These are phyloP conservation scores for Alternaria arbusti DNA, from an alignment of 2,329 filamentous ascomycete genomes.

Conservation along the genomic window DNA sequence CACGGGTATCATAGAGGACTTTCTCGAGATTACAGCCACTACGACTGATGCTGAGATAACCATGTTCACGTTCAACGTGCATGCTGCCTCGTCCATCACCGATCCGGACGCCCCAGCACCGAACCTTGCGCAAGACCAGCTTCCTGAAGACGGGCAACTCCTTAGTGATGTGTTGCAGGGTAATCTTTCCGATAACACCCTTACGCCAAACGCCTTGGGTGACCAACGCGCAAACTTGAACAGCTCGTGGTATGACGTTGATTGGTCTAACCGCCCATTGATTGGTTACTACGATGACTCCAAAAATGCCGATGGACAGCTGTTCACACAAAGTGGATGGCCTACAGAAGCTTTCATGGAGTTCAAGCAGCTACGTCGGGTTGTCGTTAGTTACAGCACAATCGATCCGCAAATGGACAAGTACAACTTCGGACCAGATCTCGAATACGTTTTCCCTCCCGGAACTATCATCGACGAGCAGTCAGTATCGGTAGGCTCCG, in stretches of 20 bases:
- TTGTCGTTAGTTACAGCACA: conserved; percentile 63
- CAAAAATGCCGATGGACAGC: conserved; percentile 42
- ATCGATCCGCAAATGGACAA: conserved; percentile 63
- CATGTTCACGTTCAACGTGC: conserved; percentile 65
- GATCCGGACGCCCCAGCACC: conserved; percentile 52
- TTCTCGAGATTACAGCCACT: conserved; percentile 60
- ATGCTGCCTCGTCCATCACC: conserved; percentile 55
- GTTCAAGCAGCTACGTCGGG: conserved; percentile 59
- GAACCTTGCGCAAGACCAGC: conserved; percentile 46
- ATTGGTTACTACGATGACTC: conserved; percentile 60
- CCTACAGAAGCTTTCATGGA: conserved; percentile 66
- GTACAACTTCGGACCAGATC: conserved; percentile 63
- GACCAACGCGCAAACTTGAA: conserved; percentile 64
- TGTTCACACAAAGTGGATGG: conserved; percentile 66
- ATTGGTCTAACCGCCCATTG: conserved; percentile 53
- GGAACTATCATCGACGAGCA: conserved; percentile 37
- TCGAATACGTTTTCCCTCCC: conserved; percentile 61
- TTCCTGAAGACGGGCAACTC: conserved; percentile 55
- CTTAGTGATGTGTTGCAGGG: conserved; percentile 57
- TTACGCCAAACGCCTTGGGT: conserved; percentile 59
- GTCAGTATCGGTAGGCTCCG: conserved; percentile 41
- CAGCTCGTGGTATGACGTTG: conserved; percentile 60
- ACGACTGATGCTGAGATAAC: conserved; percentile 62
- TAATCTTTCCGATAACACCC: conserved; percentile 60
- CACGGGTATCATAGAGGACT: conserved; percentile 58